Evolutionary conservation across 768 basidiomycete genomes (phyloP).

Genomic region (Leccinum broughii): DNA sequence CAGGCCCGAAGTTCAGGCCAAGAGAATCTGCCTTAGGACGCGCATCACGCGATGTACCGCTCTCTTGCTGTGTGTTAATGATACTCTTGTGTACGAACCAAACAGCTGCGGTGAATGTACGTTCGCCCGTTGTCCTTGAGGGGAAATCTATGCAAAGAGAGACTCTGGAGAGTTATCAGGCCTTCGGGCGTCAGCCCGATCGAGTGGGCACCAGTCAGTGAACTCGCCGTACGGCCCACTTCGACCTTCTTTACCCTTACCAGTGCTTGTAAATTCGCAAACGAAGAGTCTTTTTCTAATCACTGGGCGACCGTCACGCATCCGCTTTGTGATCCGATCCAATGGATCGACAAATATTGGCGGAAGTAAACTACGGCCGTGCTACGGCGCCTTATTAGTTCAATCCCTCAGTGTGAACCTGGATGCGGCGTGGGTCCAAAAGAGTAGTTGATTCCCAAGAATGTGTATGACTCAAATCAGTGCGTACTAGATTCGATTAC

Average conservation of each 20-base stretch:
- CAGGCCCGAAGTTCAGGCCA: neutral
- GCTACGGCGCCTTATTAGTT: neutral
- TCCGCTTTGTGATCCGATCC: neutral
- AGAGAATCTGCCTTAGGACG: neutral
- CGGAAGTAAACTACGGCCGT: neutral
- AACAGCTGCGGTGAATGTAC: too few relatives aligned
- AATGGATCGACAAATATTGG: neutral
- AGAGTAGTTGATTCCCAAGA: constrained; percentile 8
- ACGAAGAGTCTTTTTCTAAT: neutral
- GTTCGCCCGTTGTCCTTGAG: neutral
- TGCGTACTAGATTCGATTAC: constrained; percentile 28
- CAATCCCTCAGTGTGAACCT: neutral
- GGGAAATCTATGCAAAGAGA: neutral
- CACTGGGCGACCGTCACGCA: neutral
- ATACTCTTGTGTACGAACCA: neutral
- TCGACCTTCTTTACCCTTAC: neutral
- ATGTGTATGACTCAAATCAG: constrained; percentile 15
- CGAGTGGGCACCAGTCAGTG: neutral
- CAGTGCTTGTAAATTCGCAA: neutral
- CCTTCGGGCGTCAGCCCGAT: too few relatives aligned
- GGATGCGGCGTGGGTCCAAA: neutral
- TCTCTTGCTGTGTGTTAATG: neutral
- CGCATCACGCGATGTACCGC: constrained; percentile 5
- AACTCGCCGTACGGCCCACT: neutral
- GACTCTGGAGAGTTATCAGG: too few relatives aligned